Evolutionary conservation across 805 yeast genomes (phyloP), one percentile per base, ranked within the genome.

Genomic region (Yamadazyma paraphyllophila): DNA sequence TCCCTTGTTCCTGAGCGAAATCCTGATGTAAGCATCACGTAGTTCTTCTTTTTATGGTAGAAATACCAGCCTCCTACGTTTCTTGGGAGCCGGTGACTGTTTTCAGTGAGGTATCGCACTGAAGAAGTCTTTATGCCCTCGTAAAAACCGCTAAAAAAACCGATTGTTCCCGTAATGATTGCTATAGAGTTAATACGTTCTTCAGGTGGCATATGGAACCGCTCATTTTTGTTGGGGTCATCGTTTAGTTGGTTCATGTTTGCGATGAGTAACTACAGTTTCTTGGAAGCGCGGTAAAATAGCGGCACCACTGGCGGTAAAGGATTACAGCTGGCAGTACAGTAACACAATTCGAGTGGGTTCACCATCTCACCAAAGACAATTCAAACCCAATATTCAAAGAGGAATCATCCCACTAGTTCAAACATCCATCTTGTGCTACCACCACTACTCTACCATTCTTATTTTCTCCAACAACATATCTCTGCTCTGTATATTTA

Each of bases 1-100:
- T 68, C 67, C 31, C 56, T 61, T n/a, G 74, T 53, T 0, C 84
- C 90, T 7, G 53, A 44, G 14, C 66, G 67, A 50, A 80, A 64
- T 1, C 87, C 88, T 24, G 71, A 69, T 46, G 77, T 71, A 30
- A 85, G 62, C 64, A 88, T 80, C 26, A 84, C 85, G 61, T 86
- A 85, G 63, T 86, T 85, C 67, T 87, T 88, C 50, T 88, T 75
- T 64, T 85, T 88, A 64, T 88, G 94, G 63, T 88, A 88, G 60
- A 83, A 85, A 58, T 85, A 88, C 96, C 96, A 88, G 0, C 92
- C 94, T 15, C 88, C 90, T 44, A 80, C 83, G 0, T 84, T 80
- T 16, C 63, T 73, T 7, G 96, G 96, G 46, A 89, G 66, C 43
- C 96, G 61, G 59, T 88, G 96, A 11, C 94, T 85, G 57, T 88